Base-by-base conservation (phyloP, 495 filamentous ascomycete species). In the Chaetomium tenue region DNA sequence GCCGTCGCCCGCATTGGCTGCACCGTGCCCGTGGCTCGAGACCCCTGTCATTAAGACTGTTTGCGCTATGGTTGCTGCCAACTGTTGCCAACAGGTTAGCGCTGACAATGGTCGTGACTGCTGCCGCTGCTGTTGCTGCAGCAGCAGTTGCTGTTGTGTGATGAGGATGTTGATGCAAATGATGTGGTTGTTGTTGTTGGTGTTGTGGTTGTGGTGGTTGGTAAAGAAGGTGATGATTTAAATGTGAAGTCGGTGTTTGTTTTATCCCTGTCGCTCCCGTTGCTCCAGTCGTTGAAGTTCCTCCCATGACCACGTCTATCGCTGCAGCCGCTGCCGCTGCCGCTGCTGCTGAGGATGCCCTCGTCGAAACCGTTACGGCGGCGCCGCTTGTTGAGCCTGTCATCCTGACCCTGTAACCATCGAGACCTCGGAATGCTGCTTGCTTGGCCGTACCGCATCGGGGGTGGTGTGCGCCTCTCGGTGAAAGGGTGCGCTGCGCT, bases 1-100 rank as follows among this genome's bases (percentile, higher is more conserved):
- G 72, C 64, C 72, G 72, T 40, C 72, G 71, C 13, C 67, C 67
- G 65, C 73, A 75, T 71, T 75, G 73, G 68, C 61, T 63, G 66
- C 73, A 75, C 63, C 67, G 70, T n/a, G 61, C 25, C 28, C 61
- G 66, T 62, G 68, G 57, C 62, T 70, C 68, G 23, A 63, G 60
- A 55, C 67, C 73, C 70, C 58, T 71, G 70, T 68, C 71, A 42
- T 25, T 62, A 61, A 30, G 6, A 39, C 48, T n/a, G 25, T 22
- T n/a, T 3, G 42, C n/a, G 50, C 39, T 44, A 56, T 33, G 33
- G 39, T 47, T 53, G 47, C 51, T 60, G 63, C 57, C 63, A 37
- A 48, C 53, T 25, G 60, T 60, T 15, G 62, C 61, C 55, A 64
- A 23, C 30, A 65, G 47, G 39, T 39, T 65, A 22, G 63, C 63